These are phyloP conservation scores for Adenanthera pavonina DNA, from an alignment of 306 rosid genomes.

Conservation along the genomic window DNA sequence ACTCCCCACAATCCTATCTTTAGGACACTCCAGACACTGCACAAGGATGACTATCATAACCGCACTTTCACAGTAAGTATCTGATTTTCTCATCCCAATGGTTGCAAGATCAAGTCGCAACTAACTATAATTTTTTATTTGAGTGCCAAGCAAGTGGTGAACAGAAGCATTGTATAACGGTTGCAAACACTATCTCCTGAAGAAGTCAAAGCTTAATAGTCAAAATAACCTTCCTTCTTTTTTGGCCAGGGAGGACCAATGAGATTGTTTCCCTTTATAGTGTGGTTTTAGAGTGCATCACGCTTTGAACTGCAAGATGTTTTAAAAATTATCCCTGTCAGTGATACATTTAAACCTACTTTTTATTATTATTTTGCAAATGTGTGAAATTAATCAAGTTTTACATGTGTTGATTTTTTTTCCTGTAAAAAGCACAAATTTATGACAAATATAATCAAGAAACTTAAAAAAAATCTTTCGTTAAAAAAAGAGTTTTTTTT, in stretches of 20 bases:
- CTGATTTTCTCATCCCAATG: constrained; percentile 26
- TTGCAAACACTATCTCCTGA: constrained; percentile 5
- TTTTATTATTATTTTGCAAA: background rate
- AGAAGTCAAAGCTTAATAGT: constrained; percentile 30
- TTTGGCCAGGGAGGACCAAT: background rate
- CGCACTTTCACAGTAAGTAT: background rate
- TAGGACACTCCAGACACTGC: too few species aligned
- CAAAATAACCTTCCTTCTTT: background rate
- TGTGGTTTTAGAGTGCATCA: constrained; percentile 22
- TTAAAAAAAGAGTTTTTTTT: too few species aligned
- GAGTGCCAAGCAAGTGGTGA: background rate
- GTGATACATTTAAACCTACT: background rate
- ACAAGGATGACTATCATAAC: too few species aligned
- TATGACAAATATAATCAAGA: background rate
- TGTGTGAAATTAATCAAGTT: background rate
- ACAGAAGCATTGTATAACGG: background rate
- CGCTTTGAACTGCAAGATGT: constrained; percentile 26
- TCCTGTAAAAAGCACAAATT: background rate
- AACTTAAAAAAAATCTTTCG: background rate
- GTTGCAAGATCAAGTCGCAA: constrained; percentile 33
- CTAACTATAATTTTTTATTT: constrained; percentile 25
- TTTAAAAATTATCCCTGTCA: background rate
- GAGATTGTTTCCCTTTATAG: constrained; percentile 6
- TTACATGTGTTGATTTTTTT: background rate
- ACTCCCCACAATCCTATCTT: too few species aligned